Base-by-base conservation (phyloP, 1,284 basidiomycete species). In the Trichosporon inkin region DNA sequence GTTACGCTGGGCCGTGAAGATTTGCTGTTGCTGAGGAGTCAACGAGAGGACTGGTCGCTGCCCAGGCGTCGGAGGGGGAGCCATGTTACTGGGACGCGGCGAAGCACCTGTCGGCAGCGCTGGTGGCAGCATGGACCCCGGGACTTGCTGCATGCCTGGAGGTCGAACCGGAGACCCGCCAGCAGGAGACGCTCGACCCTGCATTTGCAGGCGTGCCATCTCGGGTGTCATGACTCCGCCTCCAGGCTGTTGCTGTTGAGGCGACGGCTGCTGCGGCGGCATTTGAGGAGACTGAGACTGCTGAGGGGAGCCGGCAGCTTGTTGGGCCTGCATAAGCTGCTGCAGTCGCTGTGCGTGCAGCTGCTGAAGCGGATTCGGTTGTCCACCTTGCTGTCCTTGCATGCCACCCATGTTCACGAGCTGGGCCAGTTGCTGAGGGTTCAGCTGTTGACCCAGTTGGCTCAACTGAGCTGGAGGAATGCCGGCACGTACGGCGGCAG, bases 11-110 rank as follows among this genome's bases (percentile, higher is more conserved):
- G 58, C 53, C 0, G 68, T 58, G 14, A 75, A 60, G 17, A 69
- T 60, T 40, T 72, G 70, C 41, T 71, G 71, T 53, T 74, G 75
- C 40, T 73, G 70, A 5, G 66, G 71, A 6, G 62, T 65, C 13
- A 67, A 55, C 4, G 61, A 61, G 32, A 67, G 59, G 8, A 40
- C 44, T 28, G 61, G 17, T 14, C 20, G n/a, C 51, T 47, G 37
- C 37, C 44, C 44, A 8, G 44, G 44, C 16, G 44, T 49, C 14
- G 59, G 58, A 3, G 62, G 64, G 1, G 62, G 53, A 3, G 52
- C 51, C 61, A 60, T 57, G 55, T 57, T 62, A 14, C 51, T 56
- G 2, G 58, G 62, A 28, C 61, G 57, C 39, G 64, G 68, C 16
- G 58, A 68, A 5, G 61, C 55, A 1, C 64, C 62, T 19, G 56